These are phyloP conservation scores for Aspergillus sparsus DNA, from an alignment of 495 filamentous ascomycete genomes.

Conservation along the genomic window DNA sequence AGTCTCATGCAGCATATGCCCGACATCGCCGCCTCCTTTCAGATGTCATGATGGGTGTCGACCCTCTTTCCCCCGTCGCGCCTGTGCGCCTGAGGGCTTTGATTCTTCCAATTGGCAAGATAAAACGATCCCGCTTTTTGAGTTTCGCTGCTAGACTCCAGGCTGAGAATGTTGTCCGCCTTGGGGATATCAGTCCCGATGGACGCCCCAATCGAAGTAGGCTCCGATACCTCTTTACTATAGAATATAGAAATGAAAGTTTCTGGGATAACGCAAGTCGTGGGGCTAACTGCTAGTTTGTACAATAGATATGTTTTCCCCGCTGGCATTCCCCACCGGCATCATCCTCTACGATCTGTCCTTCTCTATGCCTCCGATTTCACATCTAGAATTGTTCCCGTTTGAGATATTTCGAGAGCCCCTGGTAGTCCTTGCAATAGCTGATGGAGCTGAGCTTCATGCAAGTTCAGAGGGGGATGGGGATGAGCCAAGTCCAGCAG, in stretches of 20 bases:
- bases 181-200: constrained; percentile 91
- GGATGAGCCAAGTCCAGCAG: constrained; percentile 1
- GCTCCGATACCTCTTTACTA: constrained; percentile 25
- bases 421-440: constrained; percentile 74
- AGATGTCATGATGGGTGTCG: constrained; percentile 72
- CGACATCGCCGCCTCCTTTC: constrained; percentile 34
- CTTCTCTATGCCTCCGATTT: constrained; percentile 72
- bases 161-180: constrained; percentile 76
- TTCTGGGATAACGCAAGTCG: not conserved
- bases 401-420: constrained; percentile 85
- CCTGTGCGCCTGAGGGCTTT: constrained; percentile 85
- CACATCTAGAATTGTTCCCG: constrained; percentile 75
- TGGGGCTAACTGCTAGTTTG: constrained; percentile 4
- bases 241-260: not conserved
- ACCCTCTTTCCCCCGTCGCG: constrained; percentile 82
- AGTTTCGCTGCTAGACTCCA: constrained; percentile 76
- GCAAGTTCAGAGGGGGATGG: constrained; percentile 39
- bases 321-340: constrained; percentile 85
- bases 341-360: constrained; percentile 88
- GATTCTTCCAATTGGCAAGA: constrained; percentile 80
- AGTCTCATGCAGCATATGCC: constrained; percentile 28
- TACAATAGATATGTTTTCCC: constrained; percentile 85
- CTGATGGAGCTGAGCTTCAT: constrained; percentile 65
- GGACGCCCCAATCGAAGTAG: constrained; percentile 83
- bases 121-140: constrained; percentile 78